phyloP scores from a whole-genome alignment of 2,329 filamentous ascomycete genomes.

The Aspergillus sp. region DNA sequence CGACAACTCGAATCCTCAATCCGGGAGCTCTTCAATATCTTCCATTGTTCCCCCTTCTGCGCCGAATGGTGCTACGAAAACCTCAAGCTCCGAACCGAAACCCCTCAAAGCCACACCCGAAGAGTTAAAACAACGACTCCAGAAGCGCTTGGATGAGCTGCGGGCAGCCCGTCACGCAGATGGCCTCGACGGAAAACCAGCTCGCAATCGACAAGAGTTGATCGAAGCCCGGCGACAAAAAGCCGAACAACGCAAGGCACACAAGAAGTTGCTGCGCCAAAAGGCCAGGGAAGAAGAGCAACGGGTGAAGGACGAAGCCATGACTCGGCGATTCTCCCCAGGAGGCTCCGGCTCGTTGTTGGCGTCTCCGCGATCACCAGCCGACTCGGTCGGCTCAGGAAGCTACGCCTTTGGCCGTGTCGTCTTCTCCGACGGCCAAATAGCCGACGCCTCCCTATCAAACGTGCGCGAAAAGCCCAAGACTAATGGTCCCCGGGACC shows the following conservation, averaged over 20 bases:
- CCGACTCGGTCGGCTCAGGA: constrained; percentile 45
- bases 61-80: constrained; percentile 31
- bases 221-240: constrained; percentile 88
- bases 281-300: constrained; percentile 82
- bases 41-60: constrained; percentile 59
- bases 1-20: constrained; percentile 58
- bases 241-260: constrained; percentile 80
- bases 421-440: constrained; percentile 84
- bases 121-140: constrained; percentile 76
- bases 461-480: constrained; percentile 69
- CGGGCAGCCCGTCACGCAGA: constrained; percentile 87
- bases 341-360: constrained; percentile 64
- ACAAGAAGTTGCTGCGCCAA: constrained; percentile 83
- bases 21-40: constrained; percentile 69
- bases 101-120: constrained; percentile 71
- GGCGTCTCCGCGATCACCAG: constrained; percentile 57
- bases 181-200: constrained; percentile 77
- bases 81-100: constrained; percentile 54
- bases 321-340: constrained; percentile 59
- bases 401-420: constrained; percentile 90
- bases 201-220: constrained; percentile 85
- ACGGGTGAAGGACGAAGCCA: constrained; percentile 60
- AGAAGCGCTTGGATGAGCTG: constrained; percentile 81
- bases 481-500: constrained; percentile 81
- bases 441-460: constrained; percentile 72